These are phyloP conservation scores for Cryptococcus deneoformans DNA, from an alignment of 1,284 basidiomycete genomes.

Conservation along the genomic window DNA sequence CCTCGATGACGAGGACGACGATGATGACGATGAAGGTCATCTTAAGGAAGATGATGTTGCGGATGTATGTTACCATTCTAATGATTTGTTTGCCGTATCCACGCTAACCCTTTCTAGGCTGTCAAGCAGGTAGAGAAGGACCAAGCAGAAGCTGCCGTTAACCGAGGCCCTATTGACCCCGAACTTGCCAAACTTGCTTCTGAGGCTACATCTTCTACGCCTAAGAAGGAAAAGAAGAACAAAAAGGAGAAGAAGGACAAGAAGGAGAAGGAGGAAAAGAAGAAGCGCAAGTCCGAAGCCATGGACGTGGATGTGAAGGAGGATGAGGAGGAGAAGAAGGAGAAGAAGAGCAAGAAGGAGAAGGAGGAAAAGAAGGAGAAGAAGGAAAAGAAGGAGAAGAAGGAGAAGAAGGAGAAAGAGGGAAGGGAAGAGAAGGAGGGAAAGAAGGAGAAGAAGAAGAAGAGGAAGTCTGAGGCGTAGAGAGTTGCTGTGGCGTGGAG, in stretches of 20 bases:
- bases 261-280: conserved; percentile 28
- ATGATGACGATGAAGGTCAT: conserved; percentile 58
- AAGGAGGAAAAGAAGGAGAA: conserved; percentile 20
- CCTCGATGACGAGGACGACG: conserved; percentile 66
- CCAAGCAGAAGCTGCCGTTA: conserved; percentile 47
- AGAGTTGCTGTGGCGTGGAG: background rate
- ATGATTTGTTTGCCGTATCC: background rate
- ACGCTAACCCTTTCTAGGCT: conserved; percentile 20
- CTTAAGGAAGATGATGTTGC: conserved; percentile 51
- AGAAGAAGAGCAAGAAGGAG: conserved; percentile 28
- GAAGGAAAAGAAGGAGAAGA: conserved; percentile 33
- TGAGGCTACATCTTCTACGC: conserved; percentile 15
- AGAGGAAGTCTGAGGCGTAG: conserved; percentile 10
- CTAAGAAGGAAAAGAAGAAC: conserved; percentile 40
- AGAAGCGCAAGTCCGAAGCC: conserved; percentile 36
- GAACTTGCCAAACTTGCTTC: conserved; percentile 43
- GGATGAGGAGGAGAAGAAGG: conserved; percentile 46
- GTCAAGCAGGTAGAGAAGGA: conserved; percentile 54
- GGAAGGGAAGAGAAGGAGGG: conserved; percentile 4
- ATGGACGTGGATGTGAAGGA: conserved; percentile 18
- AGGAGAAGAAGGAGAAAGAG: conserved; percentile 12
- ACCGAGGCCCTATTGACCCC: conserved; percentile 30
- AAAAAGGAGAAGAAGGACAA: conserved; percentile 49
- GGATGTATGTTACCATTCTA: conserved; percentile 20
- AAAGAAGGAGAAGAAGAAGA: conserved; percentile 11